Percentiles rank a stretch among this genome's conserved stretches.
Evolutionary conservation across 2,329 filamentous ascomycete species (phyloP).

Genomic region (Cladophialophora psammophila): DNA sequence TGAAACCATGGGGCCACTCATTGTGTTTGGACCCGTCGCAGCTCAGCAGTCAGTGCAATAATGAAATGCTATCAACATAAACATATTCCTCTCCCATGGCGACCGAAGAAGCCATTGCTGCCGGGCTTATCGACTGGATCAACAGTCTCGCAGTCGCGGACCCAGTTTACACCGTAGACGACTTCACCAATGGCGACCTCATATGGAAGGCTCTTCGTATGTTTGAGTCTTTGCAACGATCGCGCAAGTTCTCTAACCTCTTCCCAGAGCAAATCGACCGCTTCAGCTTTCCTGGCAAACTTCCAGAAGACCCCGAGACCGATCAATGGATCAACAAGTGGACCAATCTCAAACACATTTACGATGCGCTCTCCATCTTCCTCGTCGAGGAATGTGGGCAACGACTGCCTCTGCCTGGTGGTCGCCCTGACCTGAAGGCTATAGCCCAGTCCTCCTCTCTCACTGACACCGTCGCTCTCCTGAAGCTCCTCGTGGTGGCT

Average conservation of each 20-base stretch:
- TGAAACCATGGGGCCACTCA: conserved; percentile 31
- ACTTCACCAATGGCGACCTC: conserved; percentile 55
- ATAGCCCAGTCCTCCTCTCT: conserved; percentile 54
- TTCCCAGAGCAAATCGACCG: conserved; percentile 56
- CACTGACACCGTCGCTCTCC: conserved; percentile 60
- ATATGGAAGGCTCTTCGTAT: conserved; percentile 54
- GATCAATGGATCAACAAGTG: conserved; percentile 58
- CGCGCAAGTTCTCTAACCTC: conserved; percentile 23
- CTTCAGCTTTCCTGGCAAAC: conserved; percentile 56
- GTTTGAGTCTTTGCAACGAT: conserved; percentile 8
- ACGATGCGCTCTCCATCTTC: conserved; percentile 55
- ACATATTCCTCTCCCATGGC: conserved; percentile 46
- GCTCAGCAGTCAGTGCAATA: conserved; percentile 20
- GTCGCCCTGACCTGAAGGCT: conserved; percentile 56
- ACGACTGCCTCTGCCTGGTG: conserved; percentile 50
- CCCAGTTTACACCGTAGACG: conserved; percentile 41
- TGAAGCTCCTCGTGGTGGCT: conserved; percentile 69
- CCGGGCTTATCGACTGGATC: conserved; percentile 57
- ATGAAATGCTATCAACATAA: conserved; percentile 28
- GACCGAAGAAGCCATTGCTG: conserved; percentile 54
- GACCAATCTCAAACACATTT: conserved; percentile 58
- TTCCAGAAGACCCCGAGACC: conserved; percentile 53
- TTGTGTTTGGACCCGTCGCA: conserved; percentile 2
- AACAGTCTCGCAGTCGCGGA: conserved; percentile 39
- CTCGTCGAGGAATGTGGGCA: conserved; percentile 55